Percentiles rank a stretch among this genome's conserved stretches.
These are phyloP conservation scores for Venturia aucupariae DNA, from an alignment of 2,329 filamentous ascomycete species.

Conservation along the genomic window DNA sequence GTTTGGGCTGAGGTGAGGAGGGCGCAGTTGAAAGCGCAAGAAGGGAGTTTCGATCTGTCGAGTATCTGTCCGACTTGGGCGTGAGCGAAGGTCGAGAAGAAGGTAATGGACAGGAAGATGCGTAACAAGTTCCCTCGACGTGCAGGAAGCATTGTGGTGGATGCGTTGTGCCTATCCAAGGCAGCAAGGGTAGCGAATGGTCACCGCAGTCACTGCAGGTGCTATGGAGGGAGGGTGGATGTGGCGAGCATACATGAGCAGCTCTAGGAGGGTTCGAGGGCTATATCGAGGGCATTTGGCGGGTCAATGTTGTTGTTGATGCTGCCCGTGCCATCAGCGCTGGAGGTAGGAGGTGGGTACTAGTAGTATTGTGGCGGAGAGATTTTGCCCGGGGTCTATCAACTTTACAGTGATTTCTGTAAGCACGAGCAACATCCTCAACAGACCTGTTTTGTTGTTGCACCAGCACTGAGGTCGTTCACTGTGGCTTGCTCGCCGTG, in stretches of 20 bases:
- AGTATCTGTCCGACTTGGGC: constrained; percentile 12
- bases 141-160: neutral
- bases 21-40: constrained; percentile 9
- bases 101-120: neutral
- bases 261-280: neutral
- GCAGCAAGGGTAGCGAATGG: neutral
- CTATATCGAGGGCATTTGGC: neutral
- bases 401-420: too few relatives aligned
- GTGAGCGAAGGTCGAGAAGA: neutral
- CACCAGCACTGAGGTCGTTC: too few relatives aligned
- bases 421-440: too few relatives aligned
- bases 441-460: too few relatives aligned
- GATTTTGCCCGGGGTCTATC: too few relatives aligned
- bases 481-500: neutral
- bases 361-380: too few relatives aligned
- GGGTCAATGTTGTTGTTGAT: neutral
- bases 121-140: neutral
- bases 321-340: too few relatives aligned
- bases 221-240: neutral
- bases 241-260: neutral
- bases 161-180: neutral
- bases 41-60: constrained; percentile 4
- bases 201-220: neutral
- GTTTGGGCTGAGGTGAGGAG: neutral
- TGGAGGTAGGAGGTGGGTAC: too few relatives aligned